phyloP scores from a whole-genome alignment of 306 rosid species.

The Fragaria vesca region DNA sequence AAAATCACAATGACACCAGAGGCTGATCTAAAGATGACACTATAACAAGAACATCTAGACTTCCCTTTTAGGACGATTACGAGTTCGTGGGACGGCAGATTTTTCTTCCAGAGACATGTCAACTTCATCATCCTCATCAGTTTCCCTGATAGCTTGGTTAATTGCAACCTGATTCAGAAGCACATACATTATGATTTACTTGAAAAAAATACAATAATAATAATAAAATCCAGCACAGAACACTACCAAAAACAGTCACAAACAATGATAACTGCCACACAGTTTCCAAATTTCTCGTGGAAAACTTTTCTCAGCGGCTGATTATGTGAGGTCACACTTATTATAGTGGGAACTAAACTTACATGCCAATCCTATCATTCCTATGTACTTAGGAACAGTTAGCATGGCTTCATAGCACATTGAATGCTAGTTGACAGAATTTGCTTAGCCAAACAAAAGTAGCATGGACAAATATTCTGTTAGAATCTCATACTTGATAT shows the following conservation, averaged over 20 bases:
- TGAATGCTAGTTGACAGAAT: not conserved
- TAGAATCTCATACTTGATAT: not conserved
- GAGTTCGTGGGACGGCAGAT: slow-evolving; percentile 60
- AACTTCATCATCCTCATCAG: slow-evolving; percentile 37
- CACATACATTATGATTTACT: not conserved
- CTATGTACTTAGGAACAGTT: not conserved
- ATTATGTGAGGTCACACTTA: not conserved
- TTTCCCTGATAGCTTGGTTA: slow-evolving; percentile 70
- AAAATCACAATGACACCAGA: not conserved
- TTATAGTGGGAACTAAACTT: not conserved
- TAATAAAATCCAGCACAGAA: not conserved
- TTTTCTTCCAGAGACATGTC: slow-evolving; percentile 42
- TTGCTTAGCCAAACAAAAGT: not conserved
- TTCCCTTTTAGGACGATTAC: slow-evolving; percentile 82
- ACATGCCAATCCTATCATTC: not conserved
- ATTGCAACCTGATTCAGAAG: slow-evolving; percentile 60
- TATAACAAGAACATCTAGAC: slow-evolving; percentile 27
- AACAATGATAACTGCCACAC: not conserved
- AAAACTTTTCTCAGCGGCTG: not conserved
- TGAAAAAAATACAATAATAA: not conserved
- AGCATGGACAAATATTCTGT: not conserved
- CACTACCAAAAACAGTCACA: not conserved
- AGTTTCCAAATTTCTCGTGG: not conserved
- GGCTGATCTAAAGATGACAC: not conserved
- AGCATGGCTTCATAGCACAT: not conserved